Percentiles rank a stretch among this genome's conserved stretches.
Evolutionary conservation across 139 green algal genomes (phyloP).

Genomic region (Auxenochlorella pyrenoidosa): DNA sequence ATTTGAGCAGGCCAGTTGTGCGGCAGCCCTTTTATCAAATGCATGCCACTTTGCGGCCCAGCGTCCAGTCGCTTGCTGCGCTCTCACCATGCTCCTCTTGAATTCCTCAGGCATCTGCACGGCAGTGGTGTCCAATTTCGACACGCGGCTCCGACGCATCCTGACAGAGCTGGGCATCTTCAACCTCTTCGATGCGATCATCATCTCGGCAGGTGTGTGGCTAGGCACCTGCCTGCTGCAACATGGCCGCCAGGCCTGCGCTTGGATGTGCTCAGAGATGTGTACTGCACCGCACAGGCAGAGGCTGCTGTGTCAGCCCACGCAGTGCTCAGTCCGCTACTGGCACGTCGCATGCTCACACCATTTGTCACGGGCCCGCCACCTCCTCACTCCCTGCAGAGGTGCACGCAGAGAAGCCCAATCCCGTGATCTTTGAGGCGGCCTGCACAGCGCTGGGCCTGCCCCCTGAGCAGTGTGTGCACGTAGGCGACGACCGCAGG

Average conservation of each 20-base stretch:
- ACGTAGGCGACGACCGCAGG: constrained; percentile 82
- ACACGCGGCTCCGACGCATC: constrained; percentile 87
- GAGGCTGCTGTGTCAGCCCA: neutral
- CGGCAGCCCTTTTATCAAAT: too few relatives aligned
- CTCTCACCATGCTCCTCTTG: neutral
- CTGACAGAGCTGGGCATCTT: constrained; percentile 66
- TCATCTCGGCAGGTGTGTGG: constrained; percentile 74
- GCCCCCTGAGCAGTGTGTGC: constrained; percentile 63
- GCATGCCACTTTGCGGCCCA: neutral
- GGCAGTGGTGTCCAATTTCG: constrained; percentile 91
- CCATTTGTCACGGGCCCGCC: neutral
- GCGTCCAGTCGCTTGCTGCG: neutral
- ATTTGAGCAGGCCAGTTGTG: too few relatives aligned
- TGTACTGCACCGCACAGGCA: neutral
- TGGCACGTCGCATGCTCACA: neutral
- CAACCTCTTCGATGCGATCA: constrained; percentile 81
- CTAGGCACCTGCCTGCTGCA: neutral
- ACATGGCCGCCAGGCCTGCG: neutral
- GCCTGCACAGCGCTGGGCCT: constrained; percentile 63
- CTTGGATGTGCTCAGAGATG: neutral
- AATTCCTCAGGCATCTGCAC: constrained; percentile 59
- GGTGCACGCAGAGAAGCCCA: constrained; percentile 89
- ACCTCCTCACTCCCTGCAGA: constrained; percentile 6
- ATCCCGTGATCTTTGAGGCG: constrained; percentile 83
- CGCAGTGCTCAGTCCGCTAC: too few relatives aligned